Percentiles rank a stretch among this genome's conserved stretches.
Conservation (phyloP, 2,329 filamentous ascomycete genomes). For the Pseudogymnoascus sp. region DNA sequence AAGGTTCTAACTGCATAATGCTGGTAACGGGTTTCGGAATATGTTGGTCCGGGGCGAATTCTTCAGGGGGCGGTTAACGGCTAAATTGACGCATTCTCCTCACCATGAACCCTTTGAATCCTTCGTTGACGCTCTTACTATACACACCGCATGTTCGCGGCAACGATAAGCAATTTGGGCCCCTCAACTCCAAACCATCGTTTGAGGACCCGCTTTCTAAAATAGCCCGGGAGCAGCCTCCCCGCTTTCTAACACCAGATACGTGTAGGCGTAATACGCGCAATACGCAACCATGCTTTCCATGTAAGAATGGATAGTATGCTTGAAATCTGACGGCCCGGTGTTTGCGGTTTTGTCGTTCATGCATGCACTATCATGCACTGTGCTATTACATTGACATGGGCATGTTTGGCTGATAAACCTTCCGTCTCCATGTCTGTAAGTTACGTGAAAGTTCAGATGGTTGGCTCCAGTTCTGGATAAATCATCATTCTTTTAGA, state of each 20-base stretch:
- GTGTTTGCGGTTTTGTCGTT: neutral
- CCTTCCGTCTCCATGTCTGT: neutral
- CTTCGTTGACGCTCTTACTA: neutral
- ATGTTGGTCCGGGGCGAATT: neutral
- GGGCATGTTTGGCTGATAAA: neutral
- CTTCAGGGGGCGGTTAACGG: neutral
- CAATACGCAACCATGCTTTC: neutral
- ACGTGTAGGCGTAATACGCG: neutral
- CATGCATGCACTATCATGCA: neutral
- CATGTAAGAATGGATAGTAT: neutral
- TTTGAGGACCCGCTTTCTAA: too few relatives aligned
- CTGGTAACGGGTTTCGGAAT: neutral
- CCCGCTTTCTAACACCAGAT: neutral
- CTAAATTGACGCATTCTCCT: neutral
- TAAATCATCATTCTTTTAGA: neutral
- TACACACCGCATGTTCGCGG: neutral
- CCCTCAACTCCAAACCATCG: too few relatives aligned
- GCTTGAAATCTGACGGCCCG: neutral
- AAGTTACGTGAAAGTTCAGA: neutral
- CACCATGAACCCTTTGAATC: neutral
- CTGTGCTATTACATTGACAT: neutral
- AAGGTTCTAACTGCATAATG: neutral
- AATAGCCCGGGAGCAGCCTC: neutral
- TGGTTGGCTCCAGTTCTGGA: neutral
- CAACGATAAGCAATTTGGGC: neutral